Conservation (phyloP, 2,329 filamentous ascomycete genomes). For the Coniochaeta pulveracea region DNA sequence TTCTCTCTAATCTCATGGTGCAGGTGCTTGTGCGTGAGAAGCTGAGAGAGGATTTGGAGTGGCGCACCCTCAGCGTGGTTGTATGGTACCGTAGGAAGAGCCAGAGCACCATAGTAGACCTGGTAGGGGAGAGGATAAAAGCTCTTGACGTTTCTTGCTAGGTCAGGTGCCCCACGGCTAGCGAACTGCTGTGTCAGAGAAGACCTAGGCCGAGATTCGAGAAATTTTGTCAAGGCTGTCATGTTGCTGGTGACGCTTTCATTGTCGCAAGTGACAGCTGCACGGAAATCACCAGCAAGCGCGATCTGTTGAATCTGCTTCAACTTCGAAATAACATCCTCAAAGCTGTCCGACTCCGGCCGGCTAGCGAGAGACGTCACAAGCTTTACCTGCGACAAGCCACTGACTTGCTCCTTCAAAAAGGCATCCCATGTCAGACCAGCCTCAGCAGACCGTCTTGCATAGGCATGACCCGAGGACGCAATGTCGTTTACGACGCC, state of each 20-base stretch:
- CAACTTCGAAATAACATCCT: conserved; percentile 69
- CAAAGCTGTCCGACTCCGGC: conserved; percentile 55
- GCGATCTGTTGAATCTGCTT: conserved; percentile 76
- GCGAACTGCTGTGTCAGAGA: conserved; percentile 26
- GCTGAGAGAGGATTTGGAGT: conserved; percentile 78
- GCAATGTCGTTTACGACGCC: conserved; percentile 88
- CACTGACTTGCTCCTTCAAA: conserved; percentile 73
- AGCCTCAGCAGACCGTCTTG: conserved; percentile 73
- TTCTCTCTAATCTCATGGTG: conserved; percentile 98
- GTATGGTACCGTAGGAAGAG: conserved; percentile 77
- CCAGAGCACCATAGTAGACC: conserved; percentile 84
- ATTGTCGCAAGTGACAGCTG: conserved; percentile 74
- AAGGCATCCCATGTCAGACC: conserved; percentile 61
- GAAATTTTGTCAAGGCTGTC: conserved; percentile 57
- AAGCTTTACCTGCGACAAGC: conserved; percentile 82
- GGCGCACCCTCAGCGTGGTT: conserved; percentile 63
- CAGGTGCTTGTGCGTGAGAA: conserved; percentile 91
- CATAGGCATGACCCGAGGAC: conserved; percentile 79
- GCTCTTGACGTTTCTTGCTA: conserved; percentile 50
- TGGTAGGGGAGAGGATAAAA: conserved; percentile 96
- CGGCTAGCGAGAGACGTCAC: conserved; percentile 69
- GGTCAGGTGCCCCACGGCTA: conserved; percentile 17
- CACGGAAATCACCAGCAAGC: conserved; percentile 57
- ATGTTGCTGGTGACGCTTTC: conserved; percentile 64
- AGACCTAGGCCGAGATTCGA: conserved; percentile 42